Base-by-base conservation (phyloP, 805 yeast genomes). In the Candida jianshihensis region DNA sequence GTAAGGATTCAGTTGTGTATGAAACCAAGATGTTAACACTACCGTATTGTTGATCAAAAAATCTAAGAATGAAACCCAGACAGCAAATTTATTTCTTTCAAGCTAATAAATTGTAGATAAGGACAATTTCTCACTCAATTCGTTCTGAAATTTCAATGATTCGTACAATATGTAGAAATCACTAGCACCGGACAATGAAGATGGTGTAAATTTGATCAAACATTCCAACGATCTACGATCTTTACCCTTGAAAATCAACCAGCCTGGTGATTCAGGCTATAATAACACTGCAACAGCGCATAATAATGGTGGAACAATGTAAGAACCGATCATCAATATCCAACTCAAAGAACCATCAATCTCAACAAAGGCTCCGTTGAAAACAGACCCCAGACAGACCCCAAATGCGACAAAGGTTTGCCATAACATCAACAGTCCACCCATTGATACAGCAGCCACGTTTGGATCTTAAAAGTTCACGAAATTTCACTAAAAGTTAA, bases 351-450 rank as follows among this genome's bases (percentile, higher is more conserved):
- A 69, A n/a, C 61, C 63, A 6, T 50, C 49, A n/a, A 63, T 60
- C 36, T 73, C 64, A 20, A 71, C 70, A 51, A 78, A 75, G 1
- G 79, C 81, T 40, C 78, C 67, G 19, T 71, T 67, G 16, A 78
- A 65, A 24, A 76, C 73, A 42, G 75, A 75, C 16, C 86, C 86
- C 45, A 79, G 63, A 73, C 75, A 72, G 43, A 80, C 77, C 40
- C 87, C 87, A 35, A 78, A 72, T 2, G 86, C 85, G n/a, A 84
- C 78, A 65, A 78, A 78, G 47, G 76, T 74, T 60, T 80, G 86
- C 82, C 84, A 79, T 59, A 74, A 63, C 80, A 78, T 77, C 33
- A 77, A 76, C 40, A 80, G 60, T 1, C 83, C 73, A 33, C 87
- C 87, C 50, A 86, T 64, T 28, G 73, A 68, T 11, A 59, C 59